Evolutionary conservation across 768 basidiomycete species (phyloP).

Genomic region (Lentinula raphanica): DNA sequence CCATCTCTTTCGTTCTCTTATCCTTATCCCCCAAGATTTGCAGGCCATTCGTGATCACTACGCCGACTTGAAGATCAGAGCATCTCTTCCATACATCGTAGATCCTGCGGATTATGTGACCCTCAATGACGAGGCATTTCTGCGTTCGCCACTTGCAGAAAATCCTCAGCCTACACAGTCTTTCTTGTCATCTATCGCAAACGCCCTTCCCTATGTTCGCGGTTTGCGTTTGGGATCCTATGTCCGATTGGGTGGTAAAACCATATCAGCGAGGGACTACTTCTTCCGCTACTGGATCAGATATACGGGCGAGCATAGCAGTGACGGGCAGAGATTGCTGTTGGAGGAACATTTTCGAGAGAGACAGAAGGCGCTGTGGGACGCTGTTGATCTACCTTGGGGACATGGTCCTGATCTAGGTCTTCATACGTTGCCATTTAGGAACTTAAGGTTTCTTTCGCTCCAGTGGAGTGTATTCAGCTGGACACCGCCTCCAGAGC

Average conservation of each 20-base stretch:
- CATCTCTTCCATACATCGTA: neutral
- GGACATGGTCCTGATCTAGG: neutral
- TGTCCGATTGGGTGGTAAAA: neutral
- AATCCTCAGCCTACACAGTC: neutral
- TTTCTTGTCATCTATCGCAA: neutral
- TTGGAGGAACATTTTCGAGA: neutral
- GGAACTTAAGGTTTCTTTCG: neutral
- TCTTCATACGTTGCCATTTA: neutral
- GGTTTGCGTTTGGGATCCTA: neutral
- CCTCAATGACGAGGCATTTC: neutral
- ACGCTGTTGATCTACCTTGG: neutral
- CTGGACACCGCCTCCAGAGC: neutral
- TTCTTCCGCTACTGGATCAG: conserved; percentile 1
- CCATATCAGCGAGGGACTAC: neutral
- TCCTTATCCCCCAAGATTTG: neutral
- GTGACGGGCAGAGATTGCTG: neutral
- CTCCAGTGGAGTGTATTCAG: conserved; percentile 2
- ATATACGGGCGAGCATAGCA: neutral
- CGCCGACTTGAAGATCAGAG: neutral
- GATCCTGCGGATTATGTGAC: neutral
- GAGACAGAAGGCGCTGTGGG: neutral
- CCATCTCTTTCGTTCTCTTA: conserved; percentile 1
- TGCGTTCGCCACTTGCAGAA: neutral
- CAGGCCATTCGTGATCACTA: neutral
- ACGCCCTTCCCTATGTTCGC: neutral